Conservation (phyloP, 2,329 filamentous ascomycete species). For the Lecanicillium sp. region DNA sequence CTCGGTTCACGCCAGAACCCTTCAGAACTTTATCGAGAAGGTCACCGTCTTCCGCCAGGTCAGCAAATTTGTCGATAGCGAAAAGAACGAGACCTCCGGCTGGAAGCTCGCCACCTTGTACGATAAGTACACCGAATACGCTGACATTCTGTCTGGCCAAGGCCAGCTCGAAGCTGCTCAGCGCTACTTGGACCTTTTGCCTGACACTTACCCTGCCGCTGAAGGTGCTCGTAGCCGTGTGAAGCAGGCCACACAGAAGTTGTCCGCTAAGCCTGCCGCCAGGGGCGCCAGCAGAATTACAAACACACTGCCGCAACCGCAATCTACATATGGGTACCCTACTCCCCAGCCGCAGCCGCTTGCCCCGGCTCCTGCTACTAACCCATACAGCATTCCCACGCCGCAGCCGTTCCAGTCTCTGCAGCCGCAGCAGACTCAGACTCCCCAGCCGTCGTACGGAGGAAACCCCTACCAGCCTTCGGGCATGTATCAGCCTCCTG, state of each 20-base stretch:
- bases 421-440: slow-evolving; percentile 25
- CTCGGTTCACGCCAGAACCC: slow-evolving; percentile 79
- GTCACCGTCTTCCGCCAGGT: slow-evolving; percentile 94
- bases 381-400: slow-evolving; percentile 22
- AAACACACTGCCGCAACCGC: slow-evolving; percentile 34
- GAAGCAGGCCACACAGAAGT: slow-evolving; percentile 66
- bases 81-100: slow-evolving; percentile 62
- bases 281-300: slow-evolving; percentile 25
- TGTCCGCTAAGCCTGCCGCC: slow-evolving; percentile 22
- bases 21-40: slow-evolving; percentile 96
- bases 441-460: slow-evolving; percentile 24
- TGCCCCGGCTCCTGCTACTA: slow-evolving; percentile 23
- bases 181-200: slow-evolving; percentile 85
- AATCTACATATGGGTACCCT: slow-evolving; percentile 41
- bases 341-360: slow-evolving; percentile 33
- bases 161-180: slow-evolving; percentile 82
- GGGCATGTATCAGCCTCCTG: slow-evolving; percentile 51
- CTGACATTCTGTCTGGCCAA: slow-evolving; percentile 86
- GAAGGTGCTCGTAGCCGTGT: slow-evolving; percentile 83
- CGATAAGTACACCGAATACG: slow-evolving; percentile 94
- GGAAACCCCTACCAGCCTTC: slow-evolving; percentile 31
- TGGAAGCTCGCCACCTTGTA: slow-evolving; percentile 91
- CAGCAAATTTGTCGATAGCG: slow-evolving; percentile 80
- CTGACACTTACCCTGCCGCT: slow-evolving; percentile 74
- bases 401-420: slow-evolving; percentile 14